Evolutionary conservation across 2,329 filamentous ascomycete genomes (phyloP).

Genomic region (Fusarium dimerum): DNA sequence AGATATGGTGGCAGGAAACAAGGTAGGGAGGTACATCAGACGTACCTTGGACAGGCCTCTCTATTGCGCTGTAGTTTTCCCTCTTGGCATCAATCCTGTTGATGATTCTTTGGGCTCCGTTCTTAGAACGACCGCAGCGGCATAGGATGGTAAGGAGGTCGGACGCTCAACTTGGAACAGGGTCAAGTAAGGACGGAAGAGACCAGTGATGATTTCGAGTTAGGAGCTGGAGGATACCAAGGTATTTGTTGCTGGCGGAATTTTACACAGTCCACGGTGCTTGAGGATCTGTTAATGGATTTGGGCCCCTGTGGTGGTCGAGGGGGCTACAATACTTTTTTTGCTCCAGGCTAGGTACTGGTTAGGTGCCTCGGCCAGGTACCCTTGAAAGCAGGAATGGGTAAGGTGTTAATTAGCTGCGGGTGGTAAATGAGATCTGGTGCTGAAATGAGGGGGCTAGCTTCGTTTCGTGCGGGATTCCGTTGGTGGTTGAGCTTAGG

Average conservation of each 20-base stretch:
- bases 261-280: too few relatives aligned
- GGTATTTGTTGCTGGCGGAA: too few relatives aligned
- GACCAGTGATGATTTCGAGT: too few relatives aligned
- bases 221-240: too few relatives aligned
- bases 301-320: background rate
- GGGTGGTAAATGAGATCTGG: background rate
- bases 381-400: background rate
- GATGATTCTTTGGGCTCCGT: background rate
- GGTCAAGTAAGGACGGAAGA: too few relatives aligned
- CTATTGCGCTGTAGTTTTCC: background rate
- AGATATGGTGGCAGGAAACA: background rate
- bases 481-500: background rate
- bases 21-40: background rate
- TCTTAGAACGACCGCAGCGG: background rate
- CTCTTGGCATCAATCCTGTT: background rate
- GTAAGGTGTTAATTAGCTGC: background rate
- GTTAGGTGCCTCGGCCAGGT: background rate
- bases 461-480: background rate
- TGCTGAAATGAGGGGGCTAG: background rate
- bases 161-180: too few relatives aligned
- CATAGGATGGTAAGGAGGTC: too few relatives aligned
- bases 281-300: too few relatives aligned
- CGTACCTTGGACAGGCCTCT: background rate
- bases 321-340: background rate
- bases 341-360: background rate